Evolutionary conservation across 495 filamentous ascomycete species (phyloP).

Genomic region (Copromyces sp.): DNA sequence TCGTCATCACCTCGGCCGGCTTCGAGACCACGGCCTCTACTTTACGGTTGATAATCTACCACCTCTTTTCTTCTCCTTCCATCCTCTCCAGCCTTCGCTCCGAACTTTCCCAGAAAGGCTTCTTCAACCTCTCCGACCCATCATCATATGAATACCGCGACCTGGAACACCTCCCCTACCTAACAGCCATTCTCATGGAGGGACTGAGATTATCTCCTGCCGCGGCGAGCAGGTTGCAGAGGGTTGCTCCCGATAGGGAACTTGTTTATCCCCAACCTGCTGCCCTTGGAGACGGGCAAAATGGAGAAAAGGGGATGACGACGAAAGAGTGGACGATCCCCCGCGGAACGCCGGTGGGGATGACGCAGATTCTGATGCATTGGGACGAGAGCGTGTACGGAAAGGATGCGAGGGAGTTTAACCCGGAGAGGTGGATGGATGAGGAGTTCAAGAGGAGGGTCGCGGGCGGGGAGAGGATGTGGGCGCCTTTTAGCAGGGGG

Average conservation of each 20-base stretch:
- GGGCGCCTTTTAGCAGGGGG: conserved; percentile 17
- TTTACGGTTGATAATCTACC: conserved; percentile 15
- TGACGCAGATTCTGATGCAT: conserved; percentile 26
- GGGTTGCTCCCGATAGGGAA: conserved; percentile 25
- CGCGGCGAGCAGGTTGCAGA: conserved; percentile 24
- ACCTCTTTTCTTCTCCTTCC: conserved; percentile 13
- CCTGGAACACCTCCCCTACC: conserved; percentile 27
- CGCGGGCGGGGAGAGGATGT: conserved; percentile 6
- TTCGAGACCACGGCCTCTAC: conserved; percentile 19
- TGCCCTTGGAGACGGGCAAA: not conserved
- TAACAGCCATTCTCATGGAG: conserved; percentile 28
- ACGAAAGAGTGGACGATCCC: conserved; percentile 36
- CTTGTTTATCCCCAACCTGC: conserved; percentile 20
- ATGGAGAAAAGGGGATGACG: not conserved
- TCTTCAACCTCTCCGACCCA: not conserved
- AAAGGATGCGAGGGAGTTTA: conserved; percentile 7
- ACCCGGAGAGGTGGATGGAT: conserved; percentile 14
- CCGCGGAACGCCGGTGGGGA: conserved; percentile 26
- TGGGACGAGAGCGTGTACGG: conserved; percentile 14
- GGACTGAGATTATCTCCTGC: conserved; percentile 26
- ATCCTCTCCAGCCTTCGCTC: conserved; percentile 13
- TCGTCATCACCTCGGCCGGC: conserved; percentile 14
- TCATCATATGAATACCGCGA: not conserved
- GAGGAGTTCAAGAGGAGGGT: conserved; percentile 1
- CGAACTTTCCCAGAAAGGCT: conserved; percentile 6